Evolutionary conservation across 495 filamentous ascomycete species (phyloP), one percentile per base, ranked within the genome.

Genomic region (Xylaria scruposa): DNA sequence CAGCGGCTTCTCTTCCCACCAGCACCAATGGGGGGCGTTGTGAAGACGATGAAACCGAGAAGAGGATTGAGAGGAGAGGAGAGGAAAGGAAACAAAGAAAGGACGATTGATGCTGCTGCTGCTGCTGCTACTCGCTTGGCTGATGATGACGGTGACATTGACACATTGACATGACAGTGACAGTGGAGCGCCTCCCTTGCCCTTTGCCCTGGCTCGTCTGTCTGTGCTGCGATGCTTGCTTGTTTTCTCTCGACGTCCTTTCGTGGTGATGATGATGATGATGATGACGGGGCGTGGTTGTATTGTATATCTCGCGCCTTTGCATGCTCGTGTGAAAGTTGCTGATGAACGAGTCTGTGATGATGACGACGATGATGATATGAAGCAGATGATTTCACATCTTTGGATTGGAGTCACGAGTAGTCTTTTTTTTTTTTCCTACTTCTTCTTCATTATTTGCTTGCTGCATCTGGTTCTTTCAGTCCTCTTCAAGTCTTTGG

Each of bases 1-100:
- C 70, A 70, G 63, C 60, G 75, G 77, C 63, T 79, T 77, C 44
- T 67, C 70, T 9, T n/a, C 58, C 3, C 54, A 33, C 29, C 54
- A 53, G 49, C 49, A 53, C 1, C 63, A 76, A 24, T 49, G 60
- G 9, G 60, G 70, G 26, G 70, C 53, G 33, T 8, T 71, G 42
- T 71, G 53, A 60, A 24, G 47, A 70, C 67, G n/a, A 2, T 13
- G 26, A 26, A 26, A n/a, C 8, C 61, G 68, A 74, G 68, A 62
- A 70, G 29, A 29, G 24, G 17, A 36, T 33, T 7, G 31, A 13
- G 36, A 12, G 19, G n/a, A n/a, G n/a, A n/a, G n/a, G n/a, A n/a
- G 73, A 69, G 33, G 31, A 33, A 10, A 17, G 38, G 6, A 19
- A 5, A n/a, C 13, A 26, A 29, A 42, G 21, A 33, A 56, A 36